A percentile compares a stretch with the other conserved stretches of the same genome.
Evolutionary conservation across 441 rosid species (phyloP).

Genomic region (Erodium chrysanthum): DNA sequence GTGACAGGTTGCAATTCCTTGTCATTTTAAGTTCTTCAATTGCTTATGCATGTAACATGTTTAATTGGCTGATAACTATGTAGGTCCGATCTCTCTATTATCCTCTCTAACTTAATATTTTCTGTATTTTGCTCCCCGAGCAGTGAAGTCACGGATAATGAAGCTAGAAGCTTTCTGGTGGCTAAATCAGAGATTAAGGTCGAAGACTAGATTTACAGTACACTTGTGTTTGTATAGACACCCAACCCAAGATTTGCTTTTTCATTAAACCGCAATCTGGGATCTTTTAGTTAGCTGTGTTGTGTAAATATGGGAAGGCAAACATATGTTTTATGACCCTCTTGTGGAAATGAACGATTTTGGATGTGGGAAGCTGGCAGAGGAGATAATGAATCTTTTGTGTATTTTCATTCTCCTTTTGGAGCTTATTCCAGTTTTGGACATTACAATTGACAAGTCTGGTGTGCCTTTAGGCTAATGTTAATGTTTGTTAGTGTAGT

Average conservation of each 20-base stretch:
- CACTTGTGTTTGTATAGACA: neutral
- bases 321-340: too few relatives aligned
- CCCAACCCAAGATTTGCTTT: too few relatives aligned
- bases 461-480: too few relatives aligned
- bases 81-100: neutral
- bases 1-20: slow-evolving; percentile 49
- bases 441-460: too few relatives aligned
- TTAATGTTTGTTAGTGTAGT: too few relatives aligned
- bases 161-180: slow-evolving; percentile 36
- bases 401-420: too few relatives aligned
- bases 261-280: neutral
- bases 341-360: too few relatives aligned
- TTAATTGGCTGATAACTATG: neutral
- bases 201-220: slow-evolving; percentile 15
- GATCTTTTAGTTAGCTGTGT: neutral
- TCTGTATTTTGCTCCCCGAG: slow-evolving; percentile 13
- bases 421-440: too few relatives aligned
- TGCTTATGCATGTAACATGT: too few relatives aligned
- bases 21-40: neutral
- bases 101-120: slow-evolving; percentile 3
- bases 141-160: slow-evolving; percentile 66
- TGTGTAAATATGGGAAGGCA: too few relatives aligned
- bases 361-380: too few relatives aligned
- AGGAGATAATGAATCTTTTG: too few relatives aligned
- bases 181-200: slow-evolving; percentile 35